phyloP scores from a whole-genome alignment of 1,284 basidiomycete genomes.

The Pulchroboletus neoregius region DNA sequence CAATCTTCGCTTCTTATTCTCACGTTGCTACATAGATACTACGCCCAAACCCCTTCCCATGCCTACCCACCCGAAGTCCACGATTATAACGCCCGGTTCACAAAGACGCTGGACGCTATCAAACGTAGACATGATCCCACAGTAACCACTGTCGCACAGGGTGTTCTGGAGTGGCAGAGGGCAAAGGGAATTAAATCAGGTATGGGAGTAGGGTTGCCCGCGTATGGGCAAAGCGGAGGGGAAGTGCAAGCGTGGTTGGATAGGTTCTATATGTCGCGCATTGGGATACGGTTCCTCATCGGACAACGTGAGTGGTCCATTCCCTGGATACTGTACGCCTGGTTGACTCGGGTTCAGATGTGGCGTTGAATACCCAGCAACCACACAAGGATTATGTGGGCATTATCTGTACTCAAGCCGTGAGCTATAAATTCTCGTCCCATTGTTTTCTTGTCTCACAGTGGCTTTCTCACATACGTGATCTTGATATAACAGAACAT shows the following conservation, averaged over 20 bases:
- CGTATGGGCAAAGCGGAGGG: constrained; percentile 67
- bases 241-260: constrained; percentile 97
- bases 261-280: constrained; percentile 95
- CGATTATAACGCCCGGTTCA: constrained; percentile 93
- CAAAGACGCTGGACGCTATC: constrained; percentile 83
- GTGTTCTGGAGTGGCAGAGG: constrained; percentile 78
- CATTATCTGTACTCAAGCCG: constrained; percentile 95
- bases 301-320: constrained; percentile 69
- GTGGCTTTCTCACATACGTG: too few species aligned
- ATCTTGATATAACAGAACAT: constrained; percentile 59
- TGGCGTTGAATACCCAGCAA: constrained; percentile 87
- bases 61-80: constrained; percentile 90
- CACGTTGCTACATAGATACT: too few species aligned
- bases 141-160: constrained; percentile 95
- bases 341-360: constrained; percentile 52
- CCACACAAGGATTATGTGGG: constrained; percentile 93
- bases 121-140: constrained; percentile 97
- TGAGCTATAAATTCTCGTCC: constrained; percentile 39
- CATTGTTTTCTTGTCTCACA: constrained; percentile 11
- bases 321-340: background rate
- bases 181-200: constrained; percentile 29
- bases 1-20: too few species aligned
- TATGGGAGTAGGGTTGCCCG: constrained; percentile 32
- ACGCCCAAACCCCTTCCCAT: constrained; percentile 66
- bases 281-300: constrained; percentile 94